Base-by-base conservation (phyloP, 179 eudicot genomes). In the Beta lomatogona region DNA sequence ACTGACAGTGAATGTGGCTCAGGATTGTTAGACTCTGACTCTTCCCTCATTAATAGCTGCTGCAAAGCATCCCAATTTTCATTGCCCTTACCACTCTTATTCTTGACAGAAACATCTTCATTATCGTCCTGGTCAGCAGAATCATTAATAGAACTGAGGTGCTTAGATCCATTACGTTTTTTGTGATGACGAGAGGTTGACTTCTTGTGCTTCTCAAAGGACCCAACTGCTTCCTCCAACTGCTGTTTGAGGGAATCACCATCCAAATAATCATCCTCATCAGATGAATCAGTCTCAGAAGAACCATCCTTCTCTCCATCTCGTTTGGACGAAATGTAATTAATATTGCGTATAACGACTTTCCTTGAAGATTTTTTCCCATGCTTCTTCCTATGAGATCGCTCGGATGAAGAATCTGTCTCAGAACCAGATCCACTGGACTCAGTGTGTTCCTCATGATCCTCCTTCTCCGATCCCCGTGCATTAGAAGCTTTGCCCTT, bases 51-150 rank as follows among this genome's bases (percentile, higher is more conserved):
- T 76, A 93, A 85, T 28, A 94, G 90, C 77, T 93, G 88, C 83
- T 93, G 94, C 68, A 94, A 86, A 82, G 89, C 86, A 89, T 90
- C 92, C 98, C 98, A 94, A 57, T 86, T 86, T 82, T 84, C 90
- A 77, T 71, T 91, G 79, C 86, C 88, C 73, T 83, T 87, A 55
- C 75, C 89, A 28, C 70, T 85, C 71, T 82, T 76, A 74, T 80
- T 80, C 58, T 80, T 80, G 80, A 59, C 66, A 8, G 21, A 45
- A 63, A n/a, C 78, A 75, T 79, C 81, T 46, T 78, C 87, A 76
- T 53, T 21, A 73, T 83, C 14, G 21, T 48, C 85, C 7, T 80
- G 79, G 19, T 80, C 84, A 46, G 71, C 75, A 65, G 86, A 77
- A 57, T 74, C 87, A 83, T 79, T 84, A 41, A 65, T 63, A 28